Conservation (phyloP, 164 flowering plant genomes). For the Piper longum region DNA sequence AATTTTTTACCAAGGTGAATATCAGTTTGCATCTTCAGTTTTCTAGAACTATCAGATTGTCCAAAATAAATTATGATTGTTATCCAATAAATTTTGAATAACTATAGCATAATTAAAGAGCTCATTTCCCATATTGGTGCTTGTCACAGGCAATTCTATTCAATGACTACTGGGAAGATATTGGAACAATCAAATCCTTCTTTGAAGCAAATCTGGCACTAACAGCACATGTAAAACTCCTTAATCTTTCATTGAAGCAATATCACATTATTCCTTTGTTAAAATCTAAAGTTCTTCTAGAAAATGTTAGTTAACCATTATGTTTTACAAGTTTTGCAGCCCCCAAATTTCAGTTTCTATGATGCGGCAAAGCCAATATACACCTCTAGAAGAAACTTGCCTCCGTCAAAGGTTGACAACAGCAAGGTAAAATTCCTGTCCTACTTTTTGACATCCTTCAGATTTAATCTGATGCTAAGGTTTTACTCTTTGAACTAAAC, state of each 20-base stretch:
- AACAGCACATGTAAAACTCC: conserved; percentile 67
- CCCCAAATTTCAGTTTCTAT: conserved; percentile 82
- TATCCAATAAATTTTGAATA: not conserved
- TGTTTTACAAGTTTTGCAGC: conserved; percentile 30
- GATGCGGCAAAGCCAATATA: conserved; percentile 86
- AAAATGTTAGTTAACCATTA: not conserved
- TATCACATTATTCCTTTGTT: not conserved
- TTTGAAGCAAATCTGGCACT: conserved; percentile 95
- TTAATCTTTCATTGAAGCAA: not conserved
- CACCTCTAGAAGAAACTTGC: conserved; percentile 89
- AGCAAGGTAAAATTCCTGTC: conserved; percentile 51
- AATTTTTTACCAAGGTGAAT: conserved; percentile 49
- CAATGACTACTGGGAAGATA: conserved; percentile 97
- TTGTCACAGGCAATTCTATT: conserved; percentile 76
- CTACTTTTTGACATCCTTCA: not conserved
- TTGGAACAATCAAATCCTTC: conserved; percentile 95
- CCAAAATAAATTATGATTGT: not conserved
- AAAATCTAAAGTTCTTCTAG: not conserved
- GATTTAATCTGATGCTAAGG: not conserved
- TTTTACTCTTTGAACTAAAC: not conserved
- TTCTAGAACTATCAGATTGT: not conserved
- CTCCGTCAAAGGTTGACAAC: conserved; percentile 68
- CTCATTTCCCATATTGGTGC: conserved; percentile 4
- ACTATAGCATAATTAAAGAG: not conserved
- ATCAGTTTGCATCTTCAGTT: not conserved